Percentiles rank a stretch among this genome's conserved stretches.
These are phyloP conservation scores for Starmerella floris DNA, from an alignment of 805 yeast species.

Conservation along the genomic window DNA sequence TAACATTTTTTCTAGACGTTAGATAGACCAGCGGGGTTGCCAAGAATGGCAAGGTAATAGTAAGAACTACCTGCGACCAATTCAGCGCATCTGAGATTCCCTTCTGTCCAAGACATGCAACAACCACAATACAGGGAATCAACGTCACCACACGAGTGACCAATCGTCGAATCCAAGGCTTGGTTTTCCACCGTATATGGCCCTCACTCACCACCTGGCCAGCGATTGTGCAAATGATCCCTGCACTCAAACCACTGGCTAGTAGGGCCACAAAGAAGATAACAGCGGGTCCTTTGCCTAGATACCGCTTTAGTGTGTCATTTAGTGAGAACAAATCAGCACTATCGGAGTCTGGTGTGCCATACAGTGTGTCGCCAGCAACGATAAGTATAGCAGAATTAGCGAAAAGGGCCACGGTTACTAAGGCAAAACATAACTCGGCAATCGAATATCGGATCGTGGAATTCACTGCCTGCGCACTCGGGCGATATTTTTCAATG, in stretches of 20 bases:
- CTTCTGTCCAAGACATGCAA: slow-evolving; percentile 53
- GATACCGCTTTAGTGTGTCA: slow-evolving; percentile 41
- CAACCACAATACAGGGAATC: slow-evolving; percentile 65
- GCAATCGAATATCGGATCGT: slow-evolving; percentile 58
- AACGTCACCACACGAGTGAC: slow-evolving; percentile 68
- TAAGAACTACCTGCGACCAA: slow-evolving; percentile 73
- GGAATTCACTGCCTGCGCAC: slow-evolving; percentile 56
- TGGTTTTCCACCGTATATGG: slow-evolving; percentile 64
- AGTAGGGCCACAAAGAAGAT: slow-evolving; percentile 73
- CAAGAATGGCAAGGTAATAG: slow-evolving; percentile 68
- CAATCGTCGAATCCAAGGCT: slow-evolving; percentile 70
- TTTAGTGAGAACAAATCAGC: slow-evolving; percentile 78
- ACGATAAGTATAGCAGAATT: slow-evolving; percentile 73
- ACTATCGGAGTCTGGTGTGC: slow-evolving; percentile 47
- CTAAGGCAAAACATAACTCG: slow-evolving; percentile 57
- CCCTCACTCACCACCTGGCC: slow-evolving; percentile 92
- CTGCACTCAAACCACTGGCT: slow-evolving; percentile 81
- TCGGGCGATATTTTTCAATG: slow-evolving; percentile 45
- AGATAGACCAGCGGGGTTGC: slow-evolving; percentile 77
- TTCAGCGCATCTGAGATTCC: slow-evolving; percentile 66
- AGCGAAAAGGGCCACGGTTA: slow-evolving; percentile 73
- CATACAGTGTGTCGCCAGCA: slow-evolving; percentile 64
- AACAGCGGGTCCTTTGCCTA: slow-evolving; percentile 70
- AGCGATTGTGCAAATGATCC: slow-evolving; percentile 83
- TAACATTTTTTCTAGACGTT: slow-evolving; percentile 54